Base-by-base conservation (phyloP, 2,329 filamentous ascomycete genomes). In the Monosporascus sp. region DNA sequence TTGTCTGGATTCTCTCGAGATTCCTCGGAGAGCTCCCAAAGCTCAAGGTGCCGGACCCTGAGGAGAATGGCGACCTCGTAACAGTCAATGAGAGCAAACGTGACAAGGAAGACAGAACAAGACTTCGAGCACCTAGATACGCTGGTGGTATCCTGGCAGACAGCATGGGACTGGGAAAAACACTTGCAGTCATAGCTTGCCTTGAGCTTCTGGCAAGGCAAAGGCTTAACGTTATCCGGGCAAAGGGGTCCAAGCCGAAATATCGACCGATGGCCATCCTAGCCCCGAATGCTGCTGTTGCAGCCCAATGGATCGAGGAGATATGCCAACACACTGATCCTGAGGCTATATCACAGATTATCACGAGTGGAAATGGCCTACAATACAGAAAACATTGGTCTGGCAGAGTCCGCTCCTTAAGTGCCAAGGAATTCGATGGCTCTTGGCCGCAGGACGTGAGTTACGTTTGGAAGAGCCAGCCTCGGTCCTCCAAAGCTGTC, bases 121-220 rank as follows among this genome's bases (percentile, higher is more conserved):
- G 35, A 26, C 56, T 67, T 2, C 55, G 52, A 16, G 60, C 61
- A 7, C 61, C 63, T 1, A 57, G 49, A 20, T 66, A 63, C 16
- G 60, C 54, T 17, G 64, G 64, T n/a, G 63, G 58, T 17, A 65
- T 67, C 14, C 53, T 65, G 2, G 64, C 63, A 0, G 65, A 67
- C 27, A 65, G 62, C 0, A 66, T 67, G 65, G 65, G 65, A 5
- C 53, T 67, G 2, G 65, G 65, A 2, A 67, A 67, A 51, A 67
- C 64, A 1, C 48, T 67, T 3, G 57, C 57, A 5, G 60, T 57
- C 1, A 55, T 64, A 41, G 58, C 64, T 14, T 54, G 58, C 9
- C 11, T 66, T 2, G 52, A 60, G 8, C 51, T 67, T 3, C 26
- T 67, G 11, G 55, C 59, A 2, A 52, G 50, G 2, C 62, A 66